These are phyloP conservation scores for Zhuliangozyma blackwelliae DNA, from an alignment of 1,139 yeast species.

Conservation along the genomic window DNA sequence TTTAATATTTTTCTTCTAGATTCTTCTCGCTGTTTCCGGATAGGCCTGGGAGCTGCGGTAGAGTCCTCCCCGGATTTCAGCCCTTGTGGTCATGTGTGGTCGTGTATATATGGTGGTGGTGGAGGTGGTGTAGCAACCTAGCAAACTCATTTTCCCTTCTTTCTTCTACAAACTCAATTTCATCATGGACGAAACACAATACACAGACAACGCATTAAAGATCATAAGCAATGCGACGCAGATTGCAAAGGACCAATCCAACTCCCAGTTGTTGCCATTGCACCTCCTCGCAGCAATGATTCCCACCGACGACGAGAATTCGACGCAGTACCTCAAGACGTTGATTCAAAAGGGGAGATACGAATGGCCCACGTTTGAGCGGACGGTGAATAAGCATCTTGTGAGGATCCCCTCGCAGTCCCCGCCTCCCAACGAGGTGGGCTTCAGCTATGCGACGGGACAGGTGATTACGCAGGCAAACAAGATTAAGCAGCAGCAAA, in stretches of 20 bases:
- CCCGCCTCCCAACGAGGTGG: conserved; percentile 78
- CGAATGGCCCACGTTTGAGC: conserved; percentile 79
- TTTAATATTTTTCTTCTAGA: no score
- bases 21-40: no score
- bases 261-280: conserved; percentile 77
- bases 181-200: conserved; percentile 62
- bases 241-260: conserved; percentile 79
- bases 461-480: conserved; percentile 66
- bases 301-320: conserved; percentile 64
- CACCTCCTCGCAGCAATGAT: conserved; percentile 93
- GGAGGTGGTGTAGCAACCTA: no score
- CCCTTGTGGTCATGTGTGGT: no score
- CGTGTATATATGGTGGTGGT: not conserved
- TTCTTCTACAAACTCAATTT: not conserved
- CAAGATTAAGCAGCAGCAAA: conserved; percentile 79
- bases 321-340: conserved; percentile 74
- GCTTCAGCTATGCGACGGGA: conserved; percentile 67
- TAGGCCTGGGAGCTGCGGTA: no score
- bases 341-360: conserved; percentile 81
- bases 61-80: no score
- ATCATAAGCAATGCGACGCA: conserved; percentile 76
- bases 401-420: conserved; percentile 83
- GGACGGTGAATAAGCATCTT: conserved; percentile 73
- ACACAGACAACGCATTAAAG: conserved; percentile 89
- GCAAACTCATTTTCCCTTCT: no score